Evolutionary conservation across 176 grass and related monocot species (phyloP).

Genomic region (Cymbopogon citratus): DNA sequence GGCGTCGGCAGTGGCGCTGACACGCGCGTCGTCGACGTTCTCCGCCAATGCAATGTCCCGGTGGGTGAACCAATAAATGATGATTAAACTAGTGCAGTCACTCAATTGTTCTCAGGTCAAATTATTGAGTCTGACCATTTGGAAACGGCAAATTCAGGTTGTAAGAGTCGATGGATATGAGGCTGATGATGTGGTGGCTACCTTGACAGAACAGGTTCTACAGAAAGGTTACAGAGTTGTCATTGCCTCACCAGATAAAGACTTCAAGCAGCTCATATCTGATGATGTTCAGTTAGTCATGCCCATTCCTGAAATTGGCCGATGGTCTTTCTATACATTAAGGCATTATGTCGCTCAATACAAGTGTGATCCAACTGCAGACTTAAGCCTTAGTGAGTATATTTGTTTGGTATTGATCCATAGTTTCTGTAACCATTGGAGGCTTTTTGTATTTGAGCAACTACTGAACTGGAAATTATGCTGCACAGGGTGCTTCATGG

Average conservation of each 20-base stretch:
- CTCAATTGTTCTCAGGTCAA: background rate
- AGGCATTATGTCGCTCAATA: conserved; percentile 87
- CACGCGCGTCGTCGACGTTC: conserved; percentile 51
- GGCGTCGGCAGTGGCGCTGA: conserved; percentile 40
- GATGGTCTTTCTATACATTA: conserved; percentile 89
- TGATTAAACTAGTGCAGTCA: background rate
- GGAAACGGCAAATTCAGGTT: conserved; percentile 43
- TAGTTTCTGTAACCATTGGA: background rate
- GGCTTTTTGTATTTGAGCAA: background rate
- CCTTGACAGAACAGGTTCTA: conserved; percentile 62
- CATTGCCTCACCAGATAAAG: conserved; percentile 87
- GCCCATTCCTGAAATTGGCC: conserved; percentile 76
- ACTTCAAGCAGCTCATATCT: conserved; percentile 95
- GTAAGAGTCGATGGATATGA: conserved; percentile 82
- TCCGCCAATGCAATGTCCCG: conserved; percentile 62
- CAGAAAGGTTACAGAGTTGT: conserved; percentile 55
- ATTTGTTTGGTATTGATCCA: background rate
- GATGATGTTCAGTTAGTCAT: conserved; percentile 84
- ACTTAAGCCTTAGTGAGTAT: conserved; percentile 96
- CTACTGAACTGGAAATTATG: background rate
- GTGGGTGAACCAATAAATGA: conserved; percentile 11
- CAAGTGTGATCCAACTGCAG: conserved; percentile 70
- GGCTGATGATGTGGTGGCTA: conserved; percentile 87
- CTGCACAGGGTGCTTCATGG: conserved; percentile 74
- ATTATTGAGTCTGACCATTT: background rate